Evolutionary conservation across 176 grass and related monocot genomes (phyloP), one percentile per base, ranked within the genome.

Genomic region (Bonia amplexicaulis): DNA sequence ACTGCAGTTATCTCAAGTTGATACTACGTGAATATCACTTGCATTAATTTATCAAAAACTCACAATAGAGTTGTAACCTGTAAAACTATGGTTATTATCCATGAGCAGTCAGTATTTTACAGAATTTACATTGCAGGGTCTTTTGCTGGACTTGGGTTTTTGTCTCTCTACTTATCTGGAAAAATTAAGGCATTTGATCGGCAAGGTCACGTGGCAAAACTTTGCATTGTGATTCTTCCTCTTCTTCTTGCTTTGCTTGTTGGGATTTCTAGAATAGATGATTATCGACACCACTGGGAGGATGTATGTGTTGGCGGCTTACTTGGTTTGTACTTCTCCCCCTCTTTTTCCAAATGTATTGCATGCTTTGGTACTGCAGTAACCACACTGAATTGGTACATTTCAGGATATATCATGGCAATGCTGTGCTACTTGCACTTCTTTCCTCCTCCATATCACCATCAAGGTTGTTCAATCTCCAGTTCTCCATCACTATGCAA

Each of bases 241-340:
- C 80, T 94, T 57, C 90, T 96, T 73, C 29, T 92, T 8, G 93
- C 96, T 37, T 89, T 81, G 22, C 78, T 99, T 54, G 86, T 94
- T 80, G 96, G 84, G 41, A 84, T 96, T 77, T 96, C 96, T 54
- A 85, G 88, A 79, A 49, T 99, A 17, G 86, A 95, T 84, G 76
- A 96, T 80, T 99, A 99, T 77, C 83, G 91, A 12, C 93, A 99
- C 82, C 93, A 99, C 33, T 96, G 96, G 93, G 84, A 94, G 54
- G 96, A 99, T 65, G 93, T 99, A 25, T 89, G 94, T 83, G 86
- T 82, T 54, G 91, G 96, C 0, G 74, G 91, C 53, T 66, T 96
- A 40, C 71, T 96, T 57, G 96, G 96, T 99, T 14, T 45, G 87
- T 91, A 54, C 37, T 16, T 54, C 33, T 66, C 7, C 27, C 71